Conservation (phyloP, 2,329 filamentous ascomycete species). For the Gnomoniopsis smithogilvyi region DNA sequence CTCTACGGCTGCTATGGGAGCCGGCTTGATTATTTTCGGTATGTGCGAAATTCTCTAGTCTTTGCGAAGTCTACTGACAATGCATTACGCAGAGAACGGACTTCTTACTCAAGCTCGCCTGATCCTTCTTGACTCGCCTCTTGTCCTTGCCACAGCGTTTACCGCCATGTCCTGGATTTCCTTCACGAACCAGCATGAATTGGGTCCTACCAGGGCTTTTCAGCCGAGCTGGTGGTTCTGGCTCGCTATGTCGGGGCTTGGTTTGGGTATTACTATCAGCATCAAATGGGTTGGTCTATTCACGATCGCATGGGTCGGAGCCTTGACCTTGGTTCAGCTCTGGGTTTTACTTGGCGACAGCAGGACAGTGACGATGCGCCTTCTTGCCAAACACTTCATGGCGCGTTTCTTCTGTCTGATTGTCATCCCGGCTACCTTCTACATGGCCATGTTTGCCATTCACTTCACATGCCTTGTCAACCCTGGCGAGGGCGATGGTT, state of each 20-base stretch:
- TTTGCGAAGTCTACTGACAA: conserved; percentile 25
- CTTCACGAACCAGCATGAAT: conserved; percentile 96
- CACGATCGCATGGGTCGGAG: conserved; percentile 97
- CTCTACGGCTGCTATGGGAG: conserved; percentile 77
- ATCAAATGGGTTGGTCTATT: conserved; percentile 99
- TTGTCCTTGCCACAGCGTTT: conserved; percentile 89
- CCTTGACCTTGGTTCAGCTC: conserved; percentile 84
- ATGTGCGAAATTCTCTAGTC: conserved; percentile 36
- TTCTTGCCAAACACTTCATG: conserved; percentile 93
- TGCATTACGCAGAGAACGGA: conserved; percentile 70
- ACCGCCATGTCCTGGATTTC: conserved; percentile 87
- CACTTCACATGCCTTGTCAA: conserved; percentile 93
- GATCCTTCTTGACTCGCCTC: conserved; percentile 92
- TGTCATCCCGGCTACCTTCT: conserved; percentile 83
- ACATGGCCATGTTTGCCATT: conserved; percentile 95
- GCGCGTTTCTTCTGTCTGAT: conserved; percentile 90
- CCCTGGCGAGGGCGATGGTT: conserved; percentile 94
- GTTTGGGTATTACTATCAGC: conserved; percentile 84
- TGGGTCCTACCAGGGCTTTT: conserved; percentile 86
- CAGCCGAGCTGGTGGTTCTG: conserved; percentile 96
- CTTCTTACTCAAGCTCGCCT: conserved; percentile 91
- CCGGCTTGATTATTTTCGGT: conserved; percentile 89
- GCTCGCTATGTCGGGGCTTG: conserved; percentile 81
- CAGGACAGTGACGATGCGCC: conserved; percentile 77
- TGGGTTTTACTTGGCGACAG: conserved; percentile 93